phyloP scores from a whole-genome alignment of 768 basidiomycete species.

The Glaciozyma antarctica region DNA sequence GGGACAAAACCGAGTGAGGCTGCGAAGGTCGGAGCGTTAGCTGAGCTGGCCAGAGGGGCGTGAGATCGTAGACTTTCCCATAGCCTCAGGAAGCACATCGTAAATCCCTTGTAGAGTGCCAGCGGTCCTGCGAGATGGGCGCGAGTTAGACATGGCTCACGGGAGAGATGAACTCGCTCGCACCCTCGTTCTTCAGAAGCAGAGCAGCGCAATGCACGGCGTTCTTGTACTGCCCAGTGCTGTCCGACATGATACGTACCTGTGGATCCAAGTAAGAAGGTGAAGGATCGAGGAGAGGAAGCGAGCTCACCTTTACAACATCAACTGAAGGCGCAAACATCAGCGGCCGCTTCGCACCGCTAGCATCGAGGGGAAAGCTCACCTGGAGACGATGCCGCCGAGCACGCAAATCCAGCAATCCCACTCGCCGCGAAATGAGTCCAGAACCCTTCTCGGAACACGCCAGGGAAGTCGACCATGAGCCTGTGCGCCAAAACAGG shows the following conservation, averaged over 20 bases:
- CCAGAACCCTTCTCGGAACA: slow-evolving; percentile 30
- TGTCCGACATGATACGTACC: slow-evolving; percentile 35
- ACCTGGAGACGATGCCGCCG: slow-evolving; percentile 19
- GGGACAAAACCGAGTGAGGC: slow-evolving; percentile 19
- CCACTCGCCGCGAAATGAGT: slow-evolving; percentile 32
- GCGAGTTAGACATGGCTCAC: not conserved
- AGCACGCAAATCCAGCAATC: slow-evolving; percentile 34
- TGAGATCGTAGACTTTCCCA: not conserved
- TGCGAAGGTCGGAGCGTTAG: not conserved
- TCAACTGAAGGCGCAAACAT: slow-evolving; percentile 10
- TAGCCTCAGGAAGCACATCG: slow-evolving; percentile 28
- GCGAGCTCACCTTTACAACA: slow-evolving; percentile 22
- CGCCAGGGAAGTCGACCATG: slow-evolving; percentile 26
- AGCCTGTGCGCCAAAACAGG: not conserved
- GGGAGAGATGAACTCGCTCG: not conserved
- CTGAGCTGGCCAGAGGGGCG: not conserved
- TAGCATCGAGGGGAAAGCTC: not conserved
- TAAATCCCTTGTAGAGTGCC: slow-evolving; percentile 29
- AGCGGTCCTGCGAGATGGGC: slow-evolving; percentile 11
- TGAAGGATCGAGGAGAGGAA: too few species aligned
- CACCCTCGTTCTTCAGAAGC: slow-evolving; percentile 31
- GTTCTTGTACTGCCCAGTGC: slow-evolving; percentile 21
- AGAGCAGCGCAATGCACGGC: slow-evolving; percentile 25
- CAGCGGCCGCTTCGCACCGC: not conserved
- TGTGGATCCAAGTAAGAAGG: not conserved